Percentiles rank a stretch among this genome's conserved stretches.
These are phyloP conservation scores for Diplocarpon rosae DNA, from an alignment of 2,329 filamentous ascomycete species.

Conservation along the genomic window DNA sequence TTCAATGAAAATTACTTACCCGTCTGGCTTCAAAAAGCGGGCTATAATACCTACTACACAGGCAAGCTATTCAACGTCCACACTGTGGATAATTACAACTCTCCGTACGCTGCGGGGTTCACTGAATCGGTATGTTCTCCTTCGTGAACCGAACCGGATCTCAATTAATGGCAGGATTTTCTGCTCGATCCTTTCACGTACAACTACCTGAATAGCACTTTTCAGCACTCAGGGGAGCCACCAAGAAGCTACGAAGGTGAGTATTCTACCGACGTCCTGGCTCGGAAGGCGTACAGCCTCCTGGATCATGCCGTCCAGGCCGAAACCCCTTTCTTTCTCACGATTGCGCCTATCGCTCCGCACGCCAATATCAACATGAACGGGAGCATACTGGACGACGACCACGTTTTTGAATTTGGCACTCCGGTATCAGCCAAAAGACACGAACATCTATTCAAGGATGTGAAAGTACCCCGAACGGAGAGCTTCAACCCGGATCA, in stretches of 20 bases:
- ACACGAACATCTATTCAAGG: constrained; percentile 49
- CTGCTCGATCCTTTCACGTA: constrained; percentile 58
- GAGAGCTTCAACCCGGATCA: constrained; percentile 53
- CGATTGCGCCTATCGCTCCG: constrained; percentile 53
- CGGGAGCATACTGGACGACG: constrained; percentile 27
- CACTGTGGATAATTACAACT: constrained; percentile 46
- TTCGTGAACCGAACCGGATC: background rate
- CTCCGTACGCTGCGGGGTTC: constrained; percentile 47
- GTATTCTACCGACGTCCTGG: constrained; percentile 42
- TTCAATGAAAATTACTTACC: constrained; percentile 57
- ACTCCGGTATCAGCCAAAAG: constrained; percentile 45
- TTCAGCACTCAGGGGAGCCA: constrained; percentile 45
- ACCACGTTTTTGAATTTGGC: constrained; percentile 1
- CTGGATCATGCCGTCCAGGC: constrained; percentile 46
- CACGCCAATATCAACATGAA: constrained; percentile 41
- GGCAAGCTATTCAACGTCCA: constrained; percentile 60
- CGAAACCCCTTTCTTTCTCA: constrained; percentile 53
- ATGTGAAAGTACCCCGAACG: constrained; percentile 47
- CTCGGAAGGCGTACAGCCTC: constrained; percentile 45
- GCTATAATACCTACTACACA: constrained; percentile 60
- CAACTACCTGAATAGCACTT: constrained; percentile 53
- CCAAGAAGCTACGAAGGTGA: constrained; percentile 42
- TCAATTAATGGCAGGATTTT: constrained; percentile 40
- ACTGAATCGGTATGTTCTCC: constrained; percentile 15
- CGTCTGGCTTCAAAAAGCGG: constrained; percentile 54